Conservation (phyloP, 371 early-diverging fungal genomes). For the Funneliformis caledonium region DNA sequence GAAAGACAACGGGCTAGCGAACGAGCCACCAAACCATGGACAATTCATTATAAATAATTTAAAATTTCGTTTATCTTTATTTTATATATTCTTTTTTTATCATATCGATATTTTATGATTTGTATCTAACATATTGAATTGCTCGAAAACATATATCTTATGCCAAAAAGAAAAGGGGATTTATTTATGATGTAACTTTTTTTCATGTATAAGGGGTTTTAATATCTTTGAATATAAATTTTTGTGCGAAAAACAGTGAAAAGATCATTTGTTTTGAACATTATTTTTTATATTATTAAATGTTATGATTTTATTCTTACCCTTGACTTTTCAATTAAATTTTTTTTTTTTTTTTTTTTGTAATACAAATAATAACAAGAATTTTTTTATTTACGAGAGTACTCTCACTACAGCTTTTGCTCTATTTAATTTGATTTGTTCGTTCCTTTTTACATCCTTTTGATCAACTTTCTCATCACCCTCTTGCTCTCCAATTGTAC, state of each 20-base stretch:
- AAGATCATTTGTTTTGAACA: not conserved
- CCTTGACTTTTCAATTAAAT: not conserved
- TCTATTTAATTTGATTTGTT: constrained; percentile 6
- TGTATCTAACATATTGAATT: not conserved
- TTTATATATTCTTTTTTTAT: not conserved
- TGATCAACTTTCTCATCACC: not conserved
- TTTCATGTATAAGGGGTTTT: not conserved
- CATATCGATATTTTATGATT: constrained; percentile 1
- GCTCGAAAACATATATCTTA: not conserved
- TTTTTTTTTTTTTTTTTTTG: not conserved
- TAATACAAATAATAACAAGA: not conserved
- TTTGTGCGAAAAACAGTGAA: too few species aligned
- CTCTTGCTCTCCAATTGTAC: not conserved
- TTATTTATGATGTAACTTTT: not conserved
- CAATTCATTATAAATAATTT: constrained; percentile 28
- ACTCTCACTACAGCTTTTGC: not conserved
- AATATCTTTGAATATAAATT: too few species aligned
- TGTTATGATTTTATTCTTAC: not conserved
- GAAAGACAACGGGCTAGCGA: constrained; percentile 31
- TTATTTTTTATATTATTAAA: not conserved
- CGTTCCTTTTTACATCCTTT: not conserved
- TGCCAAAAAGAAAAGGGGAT: not conserved
- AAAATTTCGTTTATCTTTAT: not conserved
- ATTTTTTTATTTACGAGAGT: not conserved
- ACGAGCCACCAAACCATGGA: constrained; percentile 25